These are phyloP conservation scores for Solanum appendiculatum DNA, from an alignment of 257 asterid genomes.

Conservation along the genomic window DNA sequence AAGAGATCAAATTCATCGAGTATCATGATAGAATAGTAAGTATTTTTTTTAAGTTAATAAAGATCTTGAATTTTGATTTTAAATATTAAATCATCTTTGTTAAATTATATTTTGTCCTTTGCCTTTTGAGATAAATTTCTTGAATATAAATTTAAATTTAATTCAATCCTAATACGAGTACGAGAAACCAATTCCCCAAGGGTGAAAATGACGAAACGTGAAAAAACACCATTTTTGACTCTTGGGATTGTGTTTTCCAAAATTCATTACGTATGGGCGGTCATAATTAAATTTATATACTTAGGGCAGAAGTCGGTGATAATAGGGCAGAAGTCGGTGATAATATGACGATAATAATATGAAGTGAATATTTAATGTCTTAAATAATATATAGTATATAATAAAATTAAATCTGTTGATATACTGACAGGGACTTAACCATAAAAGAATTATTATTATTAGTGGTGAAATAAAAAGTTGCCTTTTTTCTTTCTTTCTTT, in stretches of 20 bases:
- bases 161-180: neutral
- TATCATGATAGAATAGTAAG: too few relatives aligned
- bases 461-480: neutral
- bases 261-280: neutral
- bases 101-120: neutral
- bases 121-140: fast-evolving
- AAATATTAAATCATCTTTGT: too few relatives aligned
- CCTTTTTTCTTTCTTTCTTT: neutral
- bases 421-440: neutral
- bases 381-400: too few relatives aligned
- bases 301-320: neutral
- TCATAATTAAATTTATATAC: neutral
- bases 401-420: neutral
- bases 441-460: neutral
- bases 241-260: neutral
- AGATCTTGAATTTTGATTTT: too few relatives aligned
- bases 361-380: neutral
- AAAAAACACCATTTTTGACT: neutral
- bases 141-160: neutral
- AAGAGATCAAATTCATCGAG: too few relatives aligned
- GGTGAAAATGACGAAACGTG: neutral
- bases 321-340: neutral
- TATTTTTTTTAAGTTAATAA: too few relatives aligned
- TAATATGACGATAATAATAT: neutral
- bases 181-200: neutral